Conservation (phyloP, 345 rosid genomes). For the Aquilaria yunnanensis region DNA sequence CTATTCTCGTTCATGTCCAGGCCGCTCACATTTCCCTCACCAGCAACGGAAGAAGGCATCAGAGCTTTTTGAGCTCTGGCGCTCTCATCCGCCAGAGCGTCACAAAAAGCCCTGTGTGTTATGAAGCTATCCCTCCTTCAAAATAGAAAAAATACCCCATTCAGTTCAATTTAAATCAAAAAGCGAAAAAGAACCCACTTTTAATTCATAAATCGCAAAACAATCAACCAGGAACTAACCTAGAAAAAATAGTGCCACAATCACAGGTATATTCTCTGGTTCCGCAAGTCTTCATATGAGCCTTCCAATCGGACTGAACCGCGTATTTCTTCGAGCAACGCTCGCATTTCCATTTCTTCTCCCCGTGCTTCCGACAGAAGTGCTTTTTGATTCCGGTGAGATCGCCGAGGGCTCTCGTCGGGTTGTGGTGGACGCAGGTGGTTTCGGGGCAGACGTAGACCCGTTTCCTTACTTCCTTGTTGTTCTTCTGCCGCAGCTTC, state of each 20-base stretch:
- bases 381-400: constrained; percentile 86
- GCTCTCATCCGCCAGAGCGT: constrained; percentile 73
- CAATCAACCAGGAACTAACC: constrained; percentile 22
- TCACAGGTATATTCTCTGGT: constrained; percentile 72
- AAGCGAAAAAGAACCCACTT: background rate
- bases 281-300: constrained; percentile 83
- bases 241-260: constrained; percentile 70
- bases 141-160: background rate
- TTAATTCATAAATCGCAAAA: background rate
- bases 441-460: constrained; percentile 78
- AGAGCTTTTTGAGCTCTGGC: constrained; percentile 26
- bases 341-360: constrained; percentile 82
- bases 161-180: background rate
- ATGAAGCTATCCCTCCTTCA: constrained; percentile 70
- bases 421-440: constrained; percentile 61
- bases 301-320: constrained; percentile 77
- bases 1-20: background rate
- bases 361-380: constrained; percentile 72
- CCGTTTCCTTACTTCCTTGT: constrained; percentile 48
- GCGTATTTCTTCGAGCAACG: constrained; percentile 77
- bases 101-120: constrained; percentile 76
- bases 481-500: constrained; percentile 57
- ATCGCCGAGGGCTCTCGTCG: constrained; percentile 72
- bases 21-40: constrained; percentile 2
- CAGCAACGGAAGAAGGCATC: constrained; percentile 9